A percentile compares a stretch with the other conserved stretches of the same genome.
phyloP scores from a whole-genome alignment of 2,329 filamentous ascomycete species.

The Aspergillus tanneri region DNA sequence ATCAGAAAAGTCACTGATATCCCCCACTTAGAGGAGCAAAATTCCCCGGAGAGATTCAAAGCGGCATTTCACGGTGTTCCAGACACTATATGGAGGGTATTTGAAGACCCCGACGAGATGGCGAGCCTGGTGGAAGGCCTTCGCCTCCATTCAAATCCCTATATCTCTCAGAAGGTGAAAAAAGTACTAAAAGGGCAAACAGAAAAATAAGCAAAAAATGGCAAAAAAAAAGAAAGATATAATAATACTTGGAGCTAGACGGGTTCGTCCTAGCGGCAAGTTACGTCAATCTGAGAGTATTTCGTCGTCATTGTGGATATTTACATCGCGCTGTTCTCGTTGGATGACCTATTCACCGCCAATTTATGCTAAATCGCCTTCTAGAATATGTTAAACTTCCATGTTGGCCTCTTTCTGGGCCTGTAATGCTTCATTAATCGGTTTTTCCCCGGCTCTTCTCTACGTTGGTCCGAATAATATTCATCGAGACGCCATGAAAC shows the following conservation, averaged over 20 bases:
- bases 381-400: neutral
- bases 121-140: slow-evolving; percentile 30
- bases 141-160: too few species aligned
- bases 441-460: too few species aligned
- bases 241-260: too few species aligned
- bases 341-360: neutral
- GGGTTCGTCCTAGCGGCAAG: neutral
- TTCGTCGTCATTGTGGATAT: neutral
- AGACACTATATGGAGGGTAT: slow-evolving; percentile 72
- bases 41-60: slow-evolving; percentile 73
- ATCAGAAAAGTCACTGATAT: slow-evolving; percentile 82
- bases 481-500: slow-evolving; percentile 13
- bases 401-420: too few species aligned
- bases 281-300: slow-evolving; percentile 21
- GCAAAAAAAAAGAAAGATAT: neutral
- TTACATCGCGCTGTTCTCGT: neutral
- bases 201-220: too few species aligned
- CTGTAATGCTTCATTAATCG: too few species aligned
- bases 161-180: too few species aligned
- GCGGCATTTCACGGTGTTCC: slow-evolving; percentile 78
- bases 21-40: slow-evolving; percentile 70
- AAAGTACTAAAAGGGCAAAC: too few species aligned
- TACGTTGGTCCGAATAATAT: neutral
- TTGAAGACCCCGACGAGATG: slow-evolving; percentile 71
- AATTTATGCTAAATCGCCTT: neutral